Base-by-base conservation (phyloP, 768 basidiomycete genomes). In the Mrakia frigida region DNA sequence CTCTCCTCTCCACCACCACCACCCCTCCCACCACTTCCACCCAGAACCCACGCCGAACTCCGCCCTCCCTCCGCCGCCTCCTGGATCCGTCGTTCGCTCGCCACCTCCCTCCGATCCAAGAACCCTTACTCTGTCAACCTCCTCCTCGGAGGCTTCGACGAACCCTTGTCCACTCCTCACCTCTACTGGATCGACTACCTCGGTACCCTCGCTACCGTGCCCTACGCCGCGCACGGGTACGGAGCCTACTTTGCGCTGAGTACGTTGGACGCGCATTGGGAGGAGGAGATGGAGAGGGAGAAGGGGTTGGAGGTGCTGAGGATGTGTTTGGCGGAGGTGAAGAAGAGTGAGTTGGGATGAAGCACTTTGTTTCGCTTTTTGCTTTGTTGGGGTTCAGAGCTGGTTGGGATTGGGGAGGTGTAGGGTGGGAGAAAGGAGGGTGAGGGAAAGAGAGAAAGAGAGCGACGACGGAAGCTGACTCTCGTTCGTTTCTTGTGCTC, bases 181-280 rank as follows among this genome's bases (percentile, higher is more conserved):
- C 86, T 96, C 18, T 97, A 95, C 86, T 98, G 95, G 94, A 87
- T 98, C 77, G 97, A 99, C 85, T 94, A 96, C 83, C 87, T 97
- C 43, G 97, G 97, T 35, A 96, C 97, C 7, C 87, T 92, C 81
- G 88, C 90, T 4, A 88, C 90, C 74, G 91, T 97, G 18, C 94
- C 94, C 0, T 99, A 94, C 82, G 94, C 90, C 23, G 94, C 94
- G 0, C 96, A 98, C 81, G 97, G 97, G 3, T 94, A 98, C 82
- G 97, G 94, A 61, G 88, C 90, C 74, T 97, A 94, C 85, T 97
- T 98, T 83, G 90, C 90, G 14, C 84, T 98, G 79, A 90, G 91
- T 88, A 91, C 96, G 82, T 87, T 98, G 74, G 97, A 99, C 82
- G 87, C 92, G 79, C 98, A 97, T 83, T 95, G 98, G 83, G 88